These are phyloP conservation scores for Verticillium alfalfae DNA, from an alignment of 2,329 filamentous ascomycete genomes.

Conservation along the genomic window DNA sequence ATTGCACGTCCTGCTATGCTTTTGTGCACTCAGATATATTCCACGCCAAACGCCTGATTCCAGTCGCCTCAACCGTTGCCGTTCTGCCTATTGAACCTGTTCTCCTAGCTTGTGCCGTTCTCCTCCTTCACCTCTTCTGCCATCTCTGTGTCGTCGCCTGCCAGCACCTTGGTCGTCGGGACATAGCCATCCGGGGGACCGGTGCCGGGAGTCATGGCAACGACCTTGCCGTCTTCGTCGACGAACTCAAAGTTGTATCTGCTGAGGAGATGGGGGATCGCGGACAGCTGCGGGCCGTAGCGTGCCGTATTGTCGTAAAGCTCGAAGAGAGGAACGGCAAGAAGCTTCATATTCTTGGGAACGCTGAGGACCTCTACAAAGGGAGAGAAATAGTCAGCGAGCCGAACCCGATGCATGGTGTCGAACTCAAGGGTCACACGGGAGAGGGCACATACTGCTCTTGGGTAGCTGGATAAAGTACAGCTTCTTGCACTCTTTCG, in stretches of 20 bases:
- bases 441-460: conserved; percentile 57
- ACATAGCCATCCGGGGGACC: conserved; percentile 51
- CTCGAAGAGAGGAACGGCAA: conserved; percentile 94
- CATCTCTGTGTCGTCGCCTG: conserved; percentile 59
- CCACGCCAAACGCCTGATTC: conserved; percentile 13
- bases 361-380: conserved; percentile 81
- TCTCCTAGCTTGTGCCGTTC: conserved; percentile 22
- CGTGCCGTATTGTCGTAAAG: conserved; percentile 95
- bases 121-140: conserved; percentile 39
- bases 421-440: neutral
- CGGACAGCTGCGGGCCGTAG: conserved; percentile 92
- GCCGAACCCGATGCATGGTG: neutral
- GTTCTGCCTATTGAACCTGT: neutral
- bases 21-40: conserved; percentile 4
- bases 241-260: conserved; percentile 98
- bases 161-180: conserved; percentile 61
- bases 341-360: conserved; percentile 98
- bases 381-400: neutral
- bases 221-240: conserved; percentile 84
- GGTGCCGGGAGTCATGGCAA: conserved; percentile 75
- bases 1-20: neutral
- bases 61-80: neutral
- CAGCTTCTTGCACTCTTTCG: conserved; percentile 98
- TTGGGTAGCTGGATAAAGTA: conserved; percentile 94
- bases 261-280: conserved; percentile 90